Evolutionary conservation across 1,284 basidiomycete species (phyloP).

Genomic region (Blastosporella zonata): DNA sequence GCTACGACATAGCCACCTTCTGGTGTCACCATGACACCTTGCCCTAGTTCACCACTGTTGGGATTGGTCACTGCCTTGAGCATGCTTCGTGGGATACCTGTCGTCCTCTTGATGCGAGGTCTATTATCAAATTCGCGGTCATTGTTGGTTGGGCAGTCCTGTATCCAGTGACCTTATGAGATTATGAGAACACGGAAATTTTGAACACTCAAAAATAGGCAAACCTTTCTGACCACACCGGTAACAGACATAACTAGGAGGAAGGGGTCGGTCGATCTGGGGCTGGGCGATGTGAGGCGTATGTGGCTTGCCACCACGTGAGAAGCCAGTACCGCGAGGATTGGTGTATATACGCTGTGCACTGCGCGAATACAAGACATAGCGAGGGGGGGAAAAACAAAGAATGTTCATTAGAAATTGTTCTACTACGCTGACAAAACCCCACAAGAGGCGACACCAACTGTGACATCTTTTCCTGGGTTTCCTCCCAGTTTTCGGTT

Average conservation of each 20-base stretch:
- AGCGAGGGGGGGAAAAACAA: slow-evolving; percentile 36
- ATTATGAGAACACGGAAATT: slow-evolving; percentile 15
- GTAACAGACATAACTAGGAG: slow-evolving; percentile 98
- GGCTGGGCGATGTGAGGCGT: slow-evolving; percentile 38
- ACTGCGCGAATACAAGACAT: slow-evolving; percentile 41
- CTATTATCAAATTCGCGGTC: slow-evolving; percentile 93
- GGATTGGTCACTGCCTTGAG: slow-evolving; percentile 94
- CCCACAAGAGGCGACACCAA: slow-evolving; percentile 64
- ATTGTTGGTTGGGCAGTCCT: slow-evolving; percentile 97
- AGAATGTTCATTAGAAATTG: slow-evolving; percentile 60
- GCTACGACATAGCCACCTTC: slow-evolving; percentile 96
- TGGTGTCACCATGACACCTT: slow-evolving; percentile 94
- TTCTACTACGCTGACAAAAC: slow-evolving; percentile 61
- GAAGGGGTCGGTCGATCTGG: slow-evolving; percentile 66
- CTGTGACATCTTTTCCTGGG: slow-evolving; percentile 97
- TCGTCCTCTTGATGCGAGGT: slow-evolving; percentile 95
- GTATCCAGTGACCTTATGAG: slow-evolving; percentile 93
- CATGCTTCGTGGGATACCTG: slow-evolving; percentile 97
- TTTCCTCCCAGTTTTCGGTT: slow-evolving; percentile 91
- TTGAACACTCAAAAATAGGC: slow-evolving; percentile 23
- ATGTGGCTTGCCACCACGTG: slow-evolving; percentile 61
- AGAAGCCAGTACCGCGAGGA: slow-evolving; percentile 55
- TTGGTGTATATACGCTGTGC: slow-evolving; percentile 70
- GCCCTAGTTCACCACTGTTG: slow-evolving; percentile 65
- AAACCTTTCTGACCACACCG: slow-evolving; percentile 96